phyloP scores from a whole-genome alignment of 208 protist genomes.

The Acanthamoeba sp. region DNA sequence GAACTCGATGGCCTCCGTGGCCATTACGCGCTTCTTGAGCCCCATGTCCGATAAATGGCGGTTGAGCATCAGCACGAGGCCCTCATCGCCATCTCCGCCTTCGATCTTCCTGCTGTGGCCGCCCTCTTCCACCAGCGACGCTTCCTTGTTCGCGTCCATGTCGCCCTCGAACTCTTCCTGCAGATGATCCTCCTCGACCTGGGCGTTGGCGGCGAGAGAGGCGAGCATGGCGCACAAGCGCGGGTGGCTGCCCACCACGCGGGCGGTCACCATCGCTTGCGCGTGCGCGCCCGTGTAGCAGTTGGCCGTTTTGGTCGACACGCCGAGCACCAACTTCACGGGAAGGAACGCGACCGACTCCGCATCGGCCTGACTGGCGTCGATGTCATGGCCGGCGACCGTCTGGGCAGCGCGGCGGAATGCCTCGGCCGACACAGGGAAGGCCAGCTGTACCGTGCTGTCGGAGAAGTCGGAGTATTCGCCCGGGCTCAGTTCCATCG shows the following conservation, averaged over 20 bases:
- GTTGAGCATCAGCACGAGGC: background rate
- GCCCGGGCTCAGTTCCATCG: background rate
- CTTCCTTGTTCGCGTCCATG: background rate
- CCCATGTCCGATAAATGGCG: background rate
- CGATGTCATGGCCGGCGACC: background rate
- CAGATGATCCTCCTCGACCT: background rate
- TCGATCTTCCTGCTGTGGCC: background rate
- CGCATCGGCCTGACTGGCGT: background rate
- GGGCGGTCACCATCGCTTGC: background rate
- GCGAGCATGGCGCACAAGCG: background rate
- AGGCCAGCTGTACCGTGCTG: background rate
- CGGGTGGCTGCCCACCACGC: background rate
- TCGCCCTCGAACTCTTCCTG: background rate
- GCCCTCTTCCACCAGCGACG: no score
- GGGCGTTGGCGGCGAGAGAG: background rate
- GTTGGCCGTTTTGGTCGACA: background rate
- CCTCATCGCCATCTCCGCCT: background rate
- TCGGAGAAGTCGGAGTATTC: background rate
- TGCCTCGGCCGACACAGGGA: background rate
- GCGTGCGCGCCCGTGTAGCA: background rate
- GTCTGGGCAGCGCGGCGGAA: background rate
- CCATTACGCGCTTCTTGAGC: background rate
- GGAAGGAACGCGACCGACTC: background rate
- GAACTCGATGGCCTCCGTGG: constrained; percentile 1
- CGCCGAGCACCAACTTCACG: background rate